Conservation (phyloP, 306 rosid genomes). For the Oemleria cerasiformis region DNA sequence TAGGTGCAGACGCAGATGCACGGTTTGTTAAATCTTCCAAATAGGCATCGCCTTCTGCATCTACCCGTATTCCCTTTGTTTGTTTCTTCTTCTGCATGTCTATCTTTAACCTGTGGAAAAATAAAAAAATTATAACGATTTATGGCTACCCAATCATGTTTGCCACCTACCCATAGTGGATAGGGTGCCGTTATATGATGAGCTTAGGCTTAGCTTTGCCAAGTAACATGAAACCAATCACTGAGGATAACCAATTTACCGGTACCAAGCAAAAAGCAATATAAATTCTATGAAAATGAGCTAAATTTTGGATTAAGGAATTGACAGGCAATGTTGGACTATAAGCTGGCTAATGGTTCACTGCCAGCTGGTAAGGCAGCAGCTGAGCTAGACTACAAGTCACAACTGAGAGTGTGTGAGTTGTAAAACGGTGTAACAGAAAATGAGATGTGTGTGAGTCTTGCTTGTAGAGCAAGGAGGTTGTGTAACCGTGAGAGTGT, state of each 20-base stretch:
- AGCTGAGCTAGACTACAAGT: constrained; percentile 86
- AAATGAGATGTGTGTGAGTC: too few species aligned
- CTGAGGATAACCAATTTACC: not conserved
- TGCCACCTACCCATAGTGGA: too few species aligned
- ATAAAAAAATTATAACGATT: too few species aligned
- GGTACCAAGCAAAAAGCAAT: not conserved
- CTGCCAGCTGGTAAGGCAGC: constrained; percentile 28
- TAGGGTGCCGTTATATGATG: too few species aligned
- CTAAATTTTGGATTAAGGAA: constrained; percentile 1
- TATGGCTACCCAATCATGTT: too few species aligned
- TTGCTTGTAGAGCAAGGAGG: too few species aligned
- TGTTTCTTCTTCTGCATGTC: constrained; percentile 80
- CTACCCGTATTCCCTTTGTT: constrained; percentile 67
- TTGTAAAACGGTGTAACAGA: too few species aligned
- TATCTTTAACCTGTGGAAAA: constrained; percentile 73
- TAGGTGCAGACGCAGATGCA: constrained; percentile 33
- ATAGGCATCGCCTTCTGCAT: constrained; percentile 92
- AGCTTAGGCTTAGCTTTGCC: too few species aligned
- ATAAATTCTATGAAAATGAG: not conserved
- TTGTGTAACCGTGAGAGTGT: too few species aligned
- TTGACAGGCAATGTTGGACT: constrained; percentile 6
- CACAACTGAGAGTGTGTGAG: too few species aligned
- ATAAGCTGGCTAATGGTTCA: too few species aligned
- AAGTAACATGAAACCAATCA: constrained; percentile 14
- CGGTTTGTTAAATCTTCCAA: constrained; percentile 62